Evolutionary conservation across 306 rosid genomes (phyloP), one percentile per base, ranked within the genome.

Genomic region (Gleditsia sinensis): DNA sequence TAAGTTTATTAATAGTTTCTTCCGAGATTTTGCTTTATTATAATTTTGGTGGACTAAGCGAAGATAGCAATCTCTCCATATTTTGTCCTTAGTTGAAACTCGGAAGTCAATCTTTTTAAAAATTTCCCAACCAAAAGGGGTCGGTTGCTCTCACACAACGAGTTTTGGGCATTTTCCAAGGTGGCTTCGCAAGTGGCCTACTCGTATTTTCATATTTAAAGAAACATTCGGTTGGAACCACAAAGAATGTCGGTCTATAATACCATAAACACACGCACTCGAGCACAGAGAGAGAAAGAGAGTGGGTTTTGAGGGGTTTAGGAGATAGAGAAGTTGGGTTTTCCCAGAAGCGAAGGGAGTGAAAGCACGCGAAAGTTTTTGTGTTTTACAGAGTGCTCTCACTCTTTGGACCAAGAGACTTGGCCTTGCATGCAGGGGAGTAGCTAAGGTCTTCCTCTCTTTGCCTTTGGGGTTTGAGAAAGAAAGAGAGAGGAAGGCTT

Each of bases 171-270:
- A 40, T 57, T 54, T 59, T 60, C 84, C 86, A 43, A 81, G 56
- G 72, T 36, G 59, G n/a, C 58, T 55, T 42, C 20, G 58, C 43
- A 30, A 75, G 61, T 66, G 66, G 60, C 40, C 48, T 25, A 13
- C 37, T 45, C 64, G 53, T 43, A 39, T 64, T 53, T 78, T 64
- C 75, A 72, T 81, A 61, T 64, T 51, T 59, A 80, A 9, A 75
- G 71, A 75, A 72, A 72, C 81, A 81, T 80, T 75, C 81, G 65
- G 12, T 66, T 50, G 70, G 69, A 80, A 77, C 69, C 50, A 63
- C 72, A 72, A 68, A 85, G 96, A 91, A 85, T 91, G 88, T 91
- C 55, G 73, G 88, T 88, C 76, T 73, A 77, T 53, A 50, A 56
- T 12, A 69, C 32, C 72, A 75, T 65, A 75, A 43, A 28, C 80